phyloP scores from a whole-genome alignment of 1,284 basidiomycete genomes.

The Phellinidium pouzarii region DNA sequence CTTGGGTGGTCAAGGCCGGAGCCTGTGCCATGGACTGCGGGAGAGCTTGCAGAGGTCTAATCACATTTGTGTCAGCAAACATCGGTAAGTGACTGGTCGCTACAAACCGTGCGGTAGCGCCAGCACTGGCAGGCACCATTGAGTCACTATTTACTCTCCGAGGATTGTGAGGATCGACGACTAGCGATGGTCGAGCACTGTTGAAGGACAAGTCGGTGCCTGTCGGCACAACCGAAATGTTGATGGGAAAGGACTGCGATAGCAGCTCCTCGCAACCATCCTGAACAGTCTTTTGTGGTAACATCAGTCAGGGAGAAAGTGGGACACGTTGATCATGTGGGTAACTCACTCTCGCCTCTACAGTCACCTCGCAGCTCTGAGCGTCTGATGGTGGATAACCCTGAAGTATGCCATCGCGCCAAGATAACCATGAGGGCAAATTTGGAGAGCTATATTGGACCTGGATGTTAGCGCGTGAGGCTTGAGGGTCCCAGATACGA shows the following conservation, averaged over 20 bases:
- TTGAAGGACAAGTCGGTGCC: conserved; percentile 51
- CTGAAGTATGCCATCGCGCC: conserved; percentile 75
- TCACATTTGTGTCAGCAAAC: conserved; percentile 19
- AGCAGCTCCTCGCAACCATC: conserved; percentile 68
- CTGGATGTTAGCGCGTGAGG: conserved; percentile 70
- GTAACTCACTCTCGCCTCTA: conserved; percentile 57
- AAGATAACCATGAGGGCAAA: conserved; percentile 81
- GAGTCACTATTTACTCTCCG: conserved; percentile 61
- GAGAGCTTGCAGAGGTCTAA: conserved; percentile 7
- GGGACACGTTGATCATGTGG: background rate
- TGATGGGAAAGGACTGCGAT: conserved; percentile 58
- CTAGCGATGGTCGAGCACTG: conserved; percentile 53
- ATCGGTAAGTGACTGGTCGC: conserved; percentile 11
- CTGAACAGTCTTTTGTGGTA: conserved; percentile 47
- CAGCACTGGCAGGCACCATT: conserved; percentile 33
- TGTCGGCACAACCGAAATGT: conserved; percentile 63
- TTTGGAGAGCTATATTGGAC: conserved; percentile 76
- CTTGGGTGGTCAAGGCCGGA: conserved; percentile 33
- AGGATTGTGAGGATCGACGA: conserved; percentile 39
- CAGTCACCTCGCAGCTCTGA: conserved; percentile 64
- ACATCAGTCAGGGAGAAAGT: background rate
- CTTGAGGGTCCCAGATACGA: conserved; percentile 96
- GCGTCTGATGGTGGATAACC: conserved; percentile 69
- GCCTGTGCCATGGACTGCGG: conserved; percentile 21
- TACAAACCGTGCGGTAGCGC: conserved; percentile 29